phyloP scores from a whole-genome alignment of 2,329 filamentous ascomycete species.

The Sporothrix schenckii region DNA sequence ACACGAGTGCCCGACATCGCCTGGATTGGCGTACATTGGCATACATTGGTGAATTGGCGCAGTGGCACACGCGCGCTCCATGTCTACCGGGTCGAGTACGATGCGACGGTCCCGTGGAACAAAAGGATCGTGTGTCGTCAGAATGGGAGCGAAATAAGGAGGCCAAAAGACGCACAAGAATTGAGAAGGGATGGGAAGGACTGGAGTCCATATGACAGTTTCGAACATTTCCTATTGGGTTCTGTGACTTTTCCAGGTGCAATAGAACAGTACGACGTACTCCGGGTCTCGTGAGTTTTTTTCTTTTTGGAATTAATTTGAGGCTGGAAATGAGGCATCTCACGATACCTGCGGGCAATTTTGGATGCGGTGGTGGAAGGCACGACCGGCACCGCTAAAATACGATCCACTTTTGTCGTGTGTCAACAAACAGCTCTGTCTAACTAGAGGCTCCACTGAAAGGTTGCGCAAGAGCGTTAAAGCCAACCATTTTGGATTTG shows the following conservation, averaged over 20 bases:
- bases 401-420: neutral
- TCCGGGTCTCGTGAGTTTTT: neutral
- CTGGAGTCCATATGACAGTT: no score
- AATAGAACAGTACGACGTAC: neutral
- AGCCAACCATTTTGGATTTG: constrained; percentile 1
- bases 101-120: neutral
- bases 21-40: constrained; percentile 5
- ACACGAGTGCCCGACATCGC: neutral
- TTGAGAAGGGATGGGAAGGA: neutral
- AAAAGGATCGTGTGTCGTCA: neutral
- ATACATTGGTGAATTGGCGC: constrained; percentile 1
- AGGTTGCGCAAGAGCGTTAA: neutral
- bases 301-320: no score
- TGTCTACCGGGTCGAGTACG: neutral
- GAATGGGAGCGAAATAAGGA: neutral
- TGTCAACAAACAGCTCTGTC: constrained; percentile 1
- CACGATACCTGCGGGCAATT: neutral
- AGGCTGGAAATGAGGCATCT: constrained; percentile 16
- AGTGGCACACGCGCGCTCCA: constrained; percentile 1
- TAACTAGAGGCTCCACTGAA: neutral
- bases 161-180: neutral
- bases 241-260: no score
- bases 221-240: neutral
- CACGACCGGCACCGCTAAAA: constrained; percentile 5
- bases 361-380: neutral